phyloP scores from a whole-genome alignment of 371 early-diverging fungal species.

The Scutellospora calospora region DNA sequence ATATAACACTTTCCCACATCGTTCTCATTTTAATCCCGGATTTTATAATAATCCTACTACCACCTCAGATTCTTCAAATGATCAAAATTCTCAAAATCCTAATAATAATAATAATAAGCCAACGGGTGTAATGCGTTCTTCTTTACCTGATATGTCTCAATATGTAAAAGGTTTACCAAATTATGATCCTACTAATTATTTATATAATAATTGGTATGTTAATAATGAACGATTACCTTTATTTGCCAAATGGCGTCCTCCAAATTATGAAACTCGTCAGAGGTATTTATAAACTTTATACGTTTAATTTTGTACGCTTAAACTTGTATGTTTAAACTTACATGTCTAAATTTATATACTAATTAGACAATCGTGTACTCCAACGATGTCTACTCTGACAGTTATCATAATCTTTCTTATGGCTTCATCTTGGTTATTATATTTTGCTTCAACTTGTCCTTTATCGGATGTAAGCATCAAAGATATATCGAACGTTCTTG shows the following conservation, averaged over 20 bases:
- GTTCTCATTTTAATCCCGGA: slow-evolving; percentile 14
- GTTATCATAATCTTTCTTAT: slow-evolving; percentile 10
- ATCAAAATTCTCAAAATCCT: neutral
- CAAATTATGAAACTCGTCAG: neutral
- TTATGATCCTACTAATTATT: slow-evolving; percentile 32
- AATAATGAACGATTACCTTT: slow-evolving; percentile 31
- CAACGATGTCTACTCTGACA: slow-evolving; percentile 5
- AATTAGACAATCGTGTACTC: slow-evolving; percentile 1
- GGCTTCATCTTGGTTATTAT: slow-evolving; percentile 24
- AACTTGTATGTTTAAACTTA: too few species aligned
- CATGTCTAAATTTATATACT: too few species aligned
- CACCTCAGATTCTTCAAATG: neutral
- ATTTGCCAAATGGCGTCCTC: slow-evolving; percentile 20
- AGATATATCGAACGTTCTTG: slow-evolving; percentile 65
- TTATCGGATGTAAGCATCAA: slow-evolving; percentile 57
- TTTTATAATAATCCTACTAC: neutral
- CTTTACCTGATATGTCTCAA: slow-evolving; percentile 37
- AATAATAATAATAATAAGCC: slow-evolving; percentile 13
- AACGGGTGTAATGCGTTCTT: slow-evolving; percentile 32
- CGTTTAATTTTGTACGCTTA: neutral
- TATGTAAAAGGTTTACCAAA: slow-evolving; percentile 33
- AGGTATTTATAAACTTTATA: neutral
- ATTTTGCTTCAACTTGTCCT: slow-evolving; percentile 47
- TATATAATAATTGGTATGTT: slow-evolving; percentile 26
- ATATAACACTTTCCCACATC: slow-evolving; percentile 4